Percentiles rank a stretch among this genome's conserved stretches.
phyloP scores from a whole-genome alignment of 129 eudicot genomes.

The Heracleum sosnowskyi region DNA sequence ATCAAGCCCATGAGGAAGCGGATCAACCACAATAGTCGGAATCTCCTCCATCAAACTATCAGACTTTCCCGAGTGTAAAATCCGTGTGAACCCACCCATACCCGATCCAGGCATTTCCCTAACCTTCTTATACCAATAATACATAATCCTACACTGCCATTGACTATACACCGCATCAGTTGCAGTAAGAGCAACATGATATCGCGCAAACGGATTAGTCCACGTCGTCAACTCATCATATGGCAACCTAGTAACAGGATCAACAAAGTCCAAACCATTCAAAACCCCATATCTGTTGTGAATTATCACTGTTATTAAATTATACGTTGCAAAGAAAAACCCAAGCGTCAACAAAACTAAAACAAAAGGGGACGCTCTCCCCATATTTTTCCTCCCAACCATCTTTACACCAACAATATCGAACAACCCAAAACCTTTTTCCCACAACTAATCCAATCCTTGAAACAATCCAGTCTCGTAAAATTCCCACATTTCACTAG shows the following conservation, averaged over 20 bases:
- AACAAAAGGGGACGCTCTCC: conserved; percentile 41
- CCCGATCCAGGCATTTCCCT: conserved; percentile 52
- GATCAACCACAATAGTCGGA: conserved; percentile 59
- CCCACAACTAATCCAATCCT: neutral
- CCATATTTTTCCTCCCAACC: conserved; percentile 44
- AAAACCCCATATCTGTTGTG: conserved; percentile 27
- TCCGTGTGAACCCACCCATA: conserved; percentile 62
- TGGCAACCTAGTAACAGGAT: conserved; percentile 35
- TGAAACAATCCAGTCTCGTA: neutral
- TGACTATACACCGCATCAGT: conserved; percentile 66
- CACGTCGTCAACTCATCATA: neutral
- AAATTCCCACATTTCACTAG: neutral
- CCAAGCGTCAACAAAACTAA: conserved; percentile 56
- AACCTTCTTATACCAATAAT: conserved; percentile 59
- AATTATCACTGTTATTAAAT: conserved; percentile 47
- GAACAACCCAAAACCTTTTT: neutral
- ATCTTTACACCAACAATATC: conserved; percentile 17
- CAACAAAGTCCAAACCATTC: conserved; percentile 26
- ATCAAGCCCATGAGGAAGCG: conserved; percentile 64
- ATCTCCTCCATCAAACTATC: conserved; percentile 73
- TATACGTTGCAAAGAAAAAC: conserved; percentile 51
- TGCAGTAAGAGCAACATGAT: conserved; percentile 63
- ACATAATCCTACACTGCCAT: conserved; percentile 75
- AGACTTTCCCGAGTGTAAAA: conserved; percentile 56
- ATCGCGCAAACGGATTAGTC: conserved; percentile 22